These are phyloP conservation scores for Gelatoporia subvermispora DNA, from an alignment of 768 basidiomycete genomes.

Conservation along the genomic window DNA sequence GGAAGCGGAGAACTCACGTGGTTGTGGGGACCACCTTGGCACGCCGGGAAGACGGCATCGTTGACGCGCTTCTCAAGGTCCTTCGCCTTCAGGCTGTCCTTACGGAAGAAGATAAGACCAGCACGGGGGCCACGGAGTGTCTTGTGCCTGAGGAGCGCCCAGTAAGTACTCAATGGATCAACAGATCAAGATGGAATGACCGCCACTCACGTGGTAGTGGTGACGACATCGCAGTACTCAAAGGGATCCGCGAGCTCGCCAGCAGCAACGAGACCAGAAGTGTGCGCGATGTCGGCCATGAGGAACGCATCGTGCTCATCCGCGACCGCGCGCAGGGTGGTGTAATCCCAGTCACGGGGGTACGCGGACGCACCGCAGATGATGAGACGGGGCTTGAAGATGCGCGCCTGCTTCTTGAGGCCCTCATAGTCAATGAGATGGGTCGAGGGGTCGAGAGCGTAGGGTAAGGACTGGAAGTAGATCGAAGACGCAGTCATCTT, in stretches of 20 bases:
- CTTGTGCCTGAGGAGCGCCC: constrained; percentile 66
- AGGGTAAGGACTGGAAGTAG: constrained; percentile 99
- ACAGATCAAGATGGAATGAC: background rate
- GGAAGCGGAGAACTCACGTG: constrained; percentile 50
- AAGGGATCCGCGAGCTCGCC: constrained; percentile 89
- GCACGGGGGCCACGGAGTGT: constrained; percentile 97
- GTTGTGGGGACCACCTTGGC: constrained; percentile 99
- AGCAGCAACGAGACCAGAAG: constrained; percentile 90
- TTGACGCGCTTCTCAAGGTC: constrained; percentile 97
- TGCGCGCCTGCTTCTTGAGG: constrained; percentile 79
- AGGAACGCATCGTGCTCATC: constrained; percentile 88
- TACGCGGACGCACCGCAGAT: constrained; percentile 99
- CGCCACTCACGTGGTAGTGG: constrained; percentile 81
- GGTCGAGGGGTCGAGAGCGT: constrained; percentile 74
- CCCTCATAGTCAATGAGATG: constrained; percentile 86
- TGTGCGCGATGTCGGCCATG: constrained; percentile 97
- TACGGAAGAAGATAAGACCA: constrained; percentile 97
- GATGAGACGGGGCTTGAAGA: constrained; percentile 93
- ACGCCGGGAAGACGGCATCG: constrained; percentile 98
- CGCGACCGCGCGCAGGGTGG: constrained; percentile 70
- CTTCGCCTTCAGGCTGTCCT: constrained; percentile 71
- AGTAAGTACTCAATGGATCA: background rate
- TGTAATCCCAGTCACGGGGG: constrained; percentile 98
- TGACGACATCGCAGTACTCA: constrained; percentile 94
- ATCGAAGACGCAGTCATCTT: constrained; percentile 99